Conservation (phyloP, 352 stramenopile genomes). For the Phytophthora nicotianae region DNA sequence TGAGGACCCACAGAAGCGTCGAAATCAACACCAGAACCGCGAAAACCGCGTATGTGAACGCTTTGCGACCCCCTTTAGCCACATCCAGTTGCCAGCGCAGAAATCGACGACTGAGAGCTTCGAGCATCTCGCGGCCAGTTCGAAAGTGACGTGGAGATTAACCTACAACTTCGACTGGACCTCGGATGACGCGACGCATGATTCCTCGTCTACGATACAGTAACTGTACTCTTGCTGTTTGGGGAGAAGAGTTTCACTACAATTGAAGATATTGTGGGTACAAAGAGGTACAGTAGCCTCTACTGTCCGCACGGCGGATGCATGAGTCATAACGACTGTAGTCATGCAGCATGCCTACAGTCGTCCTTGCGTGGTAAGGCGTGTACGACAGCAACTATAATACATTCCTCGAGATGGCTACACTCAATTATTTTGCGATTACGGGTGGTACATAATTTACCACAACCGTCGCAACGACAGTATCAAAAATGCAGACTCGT, state of each 20-base stretch:
- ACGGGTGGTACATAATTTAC: too few relatives aligned
- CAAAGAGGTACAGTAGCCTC: too few relatives aligned
- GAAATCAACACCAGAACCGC: conserved; percentile 5
- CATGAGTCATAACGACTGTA: too few relatives aligned
- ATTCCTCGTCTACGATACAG: too few relatives aligned
- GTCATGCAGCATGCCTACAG: too few relatives aligned
- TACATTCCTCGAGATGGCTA: not conserved
- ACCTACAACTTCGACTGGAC: not conserved
- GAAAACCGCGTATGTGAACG: not conserved
- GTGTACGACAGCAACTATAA: too few relatives aligned
- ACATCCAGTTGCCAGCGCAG: conserved; percentile 7
- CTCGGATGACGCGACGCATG: not conserved
- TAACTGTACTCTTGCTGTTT: not conserved
- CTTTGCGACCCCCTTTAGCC: not conserved
- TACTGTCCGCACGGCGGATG: too few relatives aligned
- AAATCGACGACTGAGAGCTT: not conserved
- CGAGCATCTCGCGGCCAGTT: conserved; percentile 5
- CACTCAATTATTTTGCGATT: not conserved
- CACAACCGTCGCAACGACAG: too few relatives aligned
- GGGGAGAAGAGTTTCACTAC: not conserved
- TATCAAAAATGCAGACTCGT: conserved; percentile 13
- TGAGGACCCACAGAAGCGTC: not conserved
- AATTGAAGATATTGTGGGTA: too few relatives aligned
- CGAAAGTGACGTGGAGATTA: not conserved
- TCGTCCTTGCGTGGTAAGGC: too few relatives aligned